These are phyloP conservation scores for Clarireedia paspali DNA, from an alignment of 2,329 filamentous ascomycete genomes.

Conservation along the genomic window DNA sequence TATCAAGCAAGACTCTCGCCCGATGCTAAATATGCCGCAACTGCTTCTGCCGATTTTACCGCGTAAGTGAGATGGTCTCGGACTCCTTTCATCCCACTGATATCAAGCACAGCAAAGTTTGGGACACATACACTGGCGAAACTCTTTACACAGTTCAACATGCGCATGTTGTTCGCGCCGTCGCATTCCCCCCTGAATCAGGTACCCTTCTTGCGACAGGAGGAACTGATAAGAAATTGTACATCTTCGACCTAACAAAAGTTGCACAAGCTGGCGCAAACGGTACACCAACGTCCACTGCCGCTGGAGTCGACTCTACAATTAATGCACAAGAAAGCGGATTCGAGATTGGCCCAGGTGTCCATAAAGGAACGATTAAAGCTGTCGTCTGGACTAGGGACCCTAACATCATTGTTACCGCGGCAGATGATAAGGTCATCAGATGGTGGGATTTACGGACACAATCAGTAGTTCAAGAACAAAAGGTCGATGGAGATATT, in stretches of 20 bases:
- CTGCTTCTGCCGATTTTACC: constrained; percentile 92
- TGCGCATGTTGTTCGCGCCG: constrained; percentile 87
- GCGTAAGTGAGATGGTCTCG: constrained; percentile 49
- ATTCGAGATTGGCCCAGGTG: constrained; percentile 81
- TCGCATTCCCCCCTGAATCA: constrained; percentile 79
- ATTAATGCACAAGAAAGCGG: constrained; percentile 53
- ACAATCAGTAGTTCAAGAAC: constrained; percentile 66
- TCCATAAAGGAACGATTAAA: constrained; percentile 86
- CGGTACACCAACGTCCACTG: constrained; percentile 21
- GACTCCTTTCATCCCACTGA: constrained; percentile 25
- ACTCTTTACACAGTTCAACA: constrained; percentile 81
- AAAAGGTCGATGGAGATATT: constrained; percentile 75
- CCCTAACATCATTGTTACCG: constrained; percentile 82
- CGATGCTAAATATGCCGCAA: constrained; percentile 81
- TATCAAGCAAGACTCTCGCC: constrained; percentile 91
- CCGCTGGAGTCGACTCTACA: constrained; percentile 30
- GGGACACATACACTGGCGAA: constrained; percentile 94
- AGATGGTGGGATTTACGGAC: constrained; percentile 90
- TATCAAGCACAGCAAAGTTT: constrained; percentile 65
- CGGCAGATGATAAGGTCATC: constrained; percentile 81
- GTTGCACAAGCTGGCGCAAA: constrained; percentile 25
- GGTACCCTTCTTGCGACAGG: constrained; percentile 86
- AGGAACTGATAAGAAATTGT: constrained; percentile 92
- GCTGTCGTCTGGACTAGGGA: constrained; percentile 91
- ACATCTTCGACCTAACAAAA: constrained; percentile 77